Conservation (phyloP, 169 alveolate species). For the Theileria orientalis region DNA sequence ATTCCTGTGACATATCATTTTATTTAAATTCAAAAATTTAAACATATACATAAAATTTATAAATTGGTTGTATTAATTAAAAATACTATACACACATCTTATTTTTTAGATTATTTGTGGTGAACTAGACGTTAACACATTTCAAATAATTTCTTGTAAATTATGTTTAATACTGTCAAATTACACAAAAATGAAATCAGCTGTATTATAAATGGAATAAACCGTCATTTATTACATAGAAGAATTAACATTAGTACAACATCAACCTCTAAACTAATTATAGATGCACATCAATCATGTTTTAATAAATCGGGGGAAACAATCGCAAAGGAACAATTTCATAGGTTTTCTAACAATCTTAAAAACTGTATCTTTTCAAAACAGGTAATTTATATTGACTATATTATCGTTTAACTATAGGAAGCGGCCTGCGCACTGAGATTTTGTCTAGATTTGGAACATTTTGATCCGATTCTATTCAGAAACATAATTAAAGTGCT, state of each 20-base stretch:
- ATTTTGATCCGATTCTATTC: constrained; percentile 24
- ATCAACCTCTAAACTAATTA: constrained; percentile 2
- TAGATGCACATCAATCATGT: constrained; percentile 21
- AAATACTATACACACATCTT: too few species aligned
- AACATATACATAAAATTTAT: not conserved
- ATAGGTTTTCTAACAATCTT: not conserved
- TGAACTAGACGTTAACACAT: not conserved
- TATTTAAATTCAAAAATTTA: not conserved
- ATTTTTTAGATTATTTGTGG: too few species aligned
- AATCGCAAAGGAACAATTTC: not conserved
- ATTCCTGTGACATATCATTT: constrained; percentile 12
- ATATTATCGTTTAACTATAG: constrained; percentile 20
- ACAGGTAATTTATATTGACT: constrained; percentile 21
- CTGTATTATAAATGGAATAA: not conserved
- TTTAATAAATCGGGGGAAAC: not conserved
- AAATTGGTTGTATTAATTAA: not conserved
- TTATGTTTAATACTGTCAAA: not conserved
- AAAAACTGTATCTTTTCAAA: constrained; percentile 10
- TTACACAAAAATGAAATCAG: not conserved
- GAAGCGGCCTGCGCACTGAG: constrained; percentile 46
- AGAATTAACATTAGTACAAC: not conserved
- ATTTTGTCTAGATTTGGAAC: constrained; percentile 16
- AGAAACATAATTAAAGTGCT: constrained; percentile 33
- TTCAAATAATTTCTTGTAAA: not conserved
- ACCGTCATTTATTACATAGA: not conserved